Evolutionary conservation across 2,329 filamentous ascomycete species (phyloP), one percentile per base, ranked within the genome.

Genomic region (Fusarium tjaetaba): DNA sequence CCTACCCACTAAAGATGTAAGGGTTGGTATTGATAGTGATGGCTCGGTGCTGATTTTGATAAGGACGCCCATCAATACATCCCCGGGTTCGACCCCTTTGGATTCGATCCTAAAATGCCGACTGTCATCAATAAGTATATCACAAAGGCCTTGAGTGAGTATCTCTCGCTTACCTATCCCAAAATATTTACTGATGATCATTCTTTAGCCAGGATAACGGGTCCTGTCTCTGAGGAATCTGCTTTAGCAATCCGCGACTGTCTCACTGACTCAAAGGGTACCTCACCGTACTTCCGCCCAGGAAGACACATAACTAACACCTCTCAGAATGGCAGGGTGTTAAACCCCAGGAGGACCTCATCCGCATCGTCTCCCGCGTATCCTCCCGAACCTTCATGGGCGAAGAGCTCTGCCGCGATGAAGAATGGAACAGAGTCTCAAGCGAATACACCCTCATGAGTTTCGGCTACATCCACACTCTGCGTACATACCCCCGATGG

Each of bases 391-490:
- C 65, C 10, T 65, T 65, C 28, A 81, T 86, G 20, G 84, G 85
- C 20, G 65, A 77, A 4, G 78, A 78, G 24, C 67, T 83, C 46
- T 83, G 81, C 73, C 83, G 84, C n/a, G 82, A 89, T 70, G 71
- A 82, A 38, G 81, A 81, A 8, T 88, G 87, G 73, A 79, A 89
- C 22, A 77, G 81, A 7, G 79, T 81, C 48, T 86, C 86, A 57
- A 79, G 84, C 7, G 78, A 79, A 7, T 89, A 88, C 61, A 85
- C 87, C 10, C 72, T 85, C 24, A 81, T 84, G 49, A 77, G 79
- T 32, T 80, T 85, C 28, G 62, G 61, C 59, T 10, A 39, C 8
- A 2, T 5, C 48, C 2, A 11, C 2, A 5, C 4, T 34, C 3
- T 87, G 26, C 80, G 80, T 61, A 72, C 86, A 67, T 80, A 85